phyloP scores from a whole-genome alignment of 148 eudicot genomes.

The Fagopyrum tataricum region DNA sequence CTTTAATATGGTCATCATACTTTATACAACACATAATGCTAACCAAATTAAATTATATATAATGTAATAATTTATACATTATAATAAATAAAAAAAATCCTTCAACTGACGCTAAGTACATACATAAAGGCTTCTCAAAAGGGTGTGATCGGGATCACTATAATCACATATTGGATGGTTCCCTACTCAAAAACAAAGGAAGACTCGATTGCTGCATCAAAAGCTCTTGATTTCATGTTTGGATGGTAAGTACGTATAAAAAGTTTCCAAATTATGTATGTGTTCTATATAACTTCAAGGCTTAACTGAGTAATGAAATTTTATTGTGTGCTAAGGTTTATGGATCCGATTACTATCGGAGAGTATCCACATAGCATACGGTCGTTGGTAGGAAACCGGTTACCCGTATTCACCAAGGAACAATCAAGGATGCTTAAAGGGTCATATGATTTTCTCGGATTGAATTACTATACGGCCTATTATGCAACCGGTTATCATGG shows the following conservation, averaged over 20 bases:
- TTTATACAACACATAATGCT: no score
- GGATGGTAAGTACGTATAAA: slow-evolving; percentile 44
- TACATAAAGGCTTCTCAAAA: slow-evolving; percentile 32
- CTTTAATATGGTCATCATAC: no score
- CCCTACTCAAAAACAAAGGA: slow-evolving; percentile 27
- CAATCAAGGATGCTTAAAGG: slow-evolving; percentile 27
- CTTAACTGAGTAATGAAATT: background rate
- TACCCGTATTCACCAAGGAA: slow-evolving; percentile 28
- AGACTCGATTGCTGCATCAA: slow-evolving; percentile 22
- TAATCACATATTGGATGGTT: slow-evolving; percentile 35
- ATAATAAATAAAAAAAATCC: no score
- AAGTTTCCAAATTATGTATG: no score
- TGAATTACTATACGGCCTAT: slow-evolving; percentile 42
- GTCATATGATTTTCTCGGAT: slow-evolving; percentile 45
- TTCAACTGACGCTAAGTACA: background rate
- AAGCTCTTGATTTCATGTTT: slow-evolving; percentile 46
- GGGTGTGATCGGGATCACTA: slow-evolving; percentile 45
- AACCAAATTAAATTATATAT: no score
- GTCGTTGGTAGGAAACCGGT: slow-evolving; percentile 22
- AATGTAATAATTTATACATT: no score
- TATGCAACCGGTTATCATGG: slow-evolving; percentile 23
- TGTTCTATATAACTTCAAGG: no score
- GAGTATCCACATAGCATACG: slow-evolving; percentile 41
- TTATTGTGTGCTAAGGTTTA: slow-evolving; percentile 26
- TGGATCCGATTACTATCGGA: slow-evolving; percentile 43